Evolutionary conservation across 1,284 basidiomycete genomes (phyloP).

Genomic region (Anthracocystis panici-leucophaei): DNA sequence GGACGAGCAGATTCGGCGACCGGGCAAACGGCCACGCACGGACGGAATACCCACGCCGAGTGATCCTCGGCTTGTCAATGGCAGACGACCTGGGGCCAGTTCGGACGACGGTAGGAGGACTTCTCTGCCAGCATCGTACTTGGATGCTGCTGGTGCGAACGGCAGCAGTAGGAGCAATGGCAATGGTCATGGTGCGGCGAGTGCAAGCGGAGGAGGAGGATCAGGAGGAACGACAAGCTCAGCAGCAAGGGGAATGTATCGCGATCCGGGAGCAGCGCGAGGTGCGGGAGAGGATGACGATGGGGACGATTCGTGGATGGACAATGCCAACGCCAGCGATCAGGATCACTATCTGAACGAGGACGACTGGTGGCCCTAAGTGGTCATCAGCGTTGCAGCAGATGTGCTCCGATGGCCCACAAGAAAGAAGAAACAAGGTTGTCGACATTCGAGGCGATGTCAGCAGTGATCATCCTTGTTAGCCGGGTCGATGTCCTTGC

Average conservation of each 20-base stretch:
- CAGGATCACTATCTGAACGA: constrained; percentile 44
- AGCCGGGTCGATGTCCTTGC: background rate
- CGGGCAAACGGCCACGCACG: constrained; percentile 32
- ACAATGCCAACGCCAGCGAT: constrained; percentile 26
- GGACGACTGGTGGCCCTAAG: constrained; percentile 44
- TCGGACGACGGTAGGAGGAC: background rate
- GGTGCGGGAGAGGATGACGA: constrained; percentile 15
- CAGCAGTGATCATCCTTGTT: background rate
- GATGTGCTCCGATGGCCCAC: background rate
- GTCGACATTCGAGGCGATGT: background rate
- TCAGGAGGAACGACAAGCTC: constrained; percentile 1
- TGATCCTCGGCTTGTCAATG: constrained; percentile 29
- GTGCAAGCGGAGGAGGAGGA: background rate
- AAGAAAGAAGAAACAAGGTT: background rate
- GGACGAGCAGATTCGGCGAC: constrained; percentile 48
- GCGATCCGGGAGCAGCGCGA: constrained; percentile 9
- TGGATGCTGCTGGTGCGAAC: constrained; percentile 19
- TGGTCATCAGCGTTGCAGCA: background rate
- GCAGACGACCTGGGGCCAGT: background rate
- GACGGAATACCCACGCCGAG: constrained; percentile 18
- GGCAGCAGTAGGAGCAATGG: constrained; percentile 16
- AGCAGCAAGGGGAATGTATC: constrained; percentile 7
- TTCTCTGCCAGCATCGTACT: constrained; percentile 25
- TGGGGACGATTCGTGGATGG: constrained; percentile 42
- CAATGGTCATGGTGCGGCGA: constrained; percentile 1